A percentile compares a stretch with the other conserved stretches of the same genome.
Evolutionary conservation across 2,329 filamentous ascomycete genomes (phyloP).

Genomic region (Diplodia sapinea): DNA sequence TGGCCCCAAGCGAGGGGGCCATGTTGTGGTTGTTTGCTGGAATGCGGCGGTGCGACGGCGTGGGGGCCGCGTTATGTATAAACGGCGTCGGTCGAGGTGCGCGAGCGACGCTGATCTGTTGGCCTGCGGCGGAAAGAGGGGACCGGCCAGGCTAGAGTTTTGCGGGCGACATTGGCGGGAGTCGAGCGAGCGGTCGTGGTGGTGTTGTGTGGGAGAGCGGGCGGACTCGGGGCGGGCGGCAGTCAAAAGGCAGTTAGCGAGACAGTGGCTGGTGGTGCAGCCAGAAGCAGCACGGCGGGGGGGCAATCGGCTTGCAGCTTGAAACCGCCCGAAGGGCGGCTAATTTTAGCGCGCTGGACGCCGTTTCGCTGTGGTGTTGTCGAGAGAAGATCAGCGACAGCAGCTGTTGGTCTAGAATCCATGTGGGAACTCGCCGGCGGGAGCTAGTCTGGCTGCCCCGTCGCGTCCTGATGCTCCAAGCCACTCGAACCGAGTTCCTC

Average conservation of each 20-base stretch:
- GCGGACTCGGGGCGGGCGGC: neutral
- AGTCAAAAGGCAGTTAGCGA: too few species aligned
- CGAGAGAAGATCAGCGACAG: neutral
- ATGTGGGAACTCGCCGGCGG: neutral
- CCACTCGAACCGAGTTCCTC: too few species aligned
- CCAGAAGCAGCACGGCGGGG: neutral
- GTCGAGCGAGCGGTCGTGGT: neutral
- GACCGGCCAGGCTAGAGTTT: neutral
- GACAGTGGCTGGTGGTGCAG: neutral
- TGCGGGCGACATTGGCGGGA: neutral
- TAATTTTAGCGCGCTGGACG: slow-evolving; percentile 21
- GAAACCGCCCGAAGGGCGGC: slow-evolving; percentile 11
- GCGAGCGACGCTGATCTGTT: neutral
- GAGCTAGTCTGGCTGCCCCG: neutral
- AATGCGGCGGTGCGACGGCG: neutral
- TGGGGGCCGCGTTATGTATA: neutral
- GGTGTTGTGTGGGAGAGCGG: too few species aligned
- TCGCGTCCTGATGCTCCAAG: too few species aligned
- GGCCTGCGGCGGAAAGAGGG: neutral
- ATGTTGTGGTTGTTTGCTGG: slow-evolving; percentile 4
- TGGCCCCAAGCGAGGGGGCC: neutral
- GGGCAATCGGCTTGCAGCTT: slow-evolving; percentile 6
- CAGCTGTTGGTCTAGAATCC: neutral
- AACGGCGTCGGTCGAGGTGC: neutral
- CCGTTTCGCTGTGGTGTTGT: neutral